These are phyloP conservation scores for Phytomonas serpens DNA, from an alignment of 208 protist genomes.

Conservation along the genomic window DNA sequence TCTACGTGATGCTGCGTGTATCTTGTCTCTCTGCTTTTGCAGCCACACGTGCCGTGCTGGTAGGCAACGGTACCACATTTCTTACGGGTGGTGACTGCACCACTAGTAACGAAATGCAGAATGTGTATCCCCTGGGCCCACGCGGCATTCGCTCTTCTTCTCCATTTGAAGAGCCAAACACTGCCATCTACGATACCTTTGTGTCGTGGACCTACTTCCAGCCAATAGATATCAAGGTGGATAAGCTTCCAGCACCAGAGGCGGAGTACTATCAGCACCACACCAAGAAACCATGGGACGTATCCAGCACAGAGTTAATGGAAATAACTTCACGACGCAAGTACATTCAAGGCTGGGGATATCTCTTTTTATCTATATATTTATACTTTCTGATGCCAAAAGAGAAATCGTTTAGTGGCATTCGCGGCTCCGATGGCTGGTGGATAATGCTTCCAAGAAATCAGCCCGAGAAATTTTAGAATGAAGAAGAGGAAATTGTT, in stretches of 20 bases:
- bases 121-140: slow-evolving; percentile 76
- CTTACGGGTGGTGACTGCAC: slow-evolving; percentile 80
- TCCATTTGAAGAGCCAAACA: slow-evolving; percentile 85
- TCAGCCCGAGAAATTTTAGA: slow-evolving; percentile 82
- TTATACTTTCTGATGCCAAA: slow-evolving; percentile 88
- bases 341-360: slow-evolving; percentile 76
- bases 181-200: slow-evolving; percentile 87
- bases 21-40: slow-evolving; percentile 58
- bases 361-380: slow-evolving; percentile 55
- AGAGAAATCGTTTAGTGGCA: slow-evolving; percentile 85
- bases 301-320: slow-evolving; percentile 78
- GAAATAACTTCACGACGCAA: slow-evolving; percentile 86
- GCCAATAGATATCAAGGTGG: slow-evolving; percentile 79
- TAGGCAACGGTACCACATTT: slow-evolving; percentile 87
- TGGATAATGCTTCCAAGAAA: slow-evolving; percentile 82
- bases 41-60: slow-evolving; percentile 56
- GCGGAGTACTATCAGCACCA: slow-evolving; percentile 85
- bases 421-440: slow-evolving; percentile 75
- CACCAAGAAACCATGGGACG: slow-evolving; percentile 85
- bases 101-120: slow-evolving; percentile 73
- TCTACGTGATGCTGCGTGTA: slow-evolving; percentile 59
- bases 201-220: slow-evolving; percentile 89
- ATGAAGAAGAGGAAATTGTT: neutral
- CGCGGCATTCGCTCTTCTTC: slow-evolving; percentile 85
- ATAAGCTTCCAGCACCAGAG: slow-evolving; percentile 79